Conservation (phyloP, 1,284 basidiomycete genomes). For the Pyrrhoderma lamaoense region DNA sequence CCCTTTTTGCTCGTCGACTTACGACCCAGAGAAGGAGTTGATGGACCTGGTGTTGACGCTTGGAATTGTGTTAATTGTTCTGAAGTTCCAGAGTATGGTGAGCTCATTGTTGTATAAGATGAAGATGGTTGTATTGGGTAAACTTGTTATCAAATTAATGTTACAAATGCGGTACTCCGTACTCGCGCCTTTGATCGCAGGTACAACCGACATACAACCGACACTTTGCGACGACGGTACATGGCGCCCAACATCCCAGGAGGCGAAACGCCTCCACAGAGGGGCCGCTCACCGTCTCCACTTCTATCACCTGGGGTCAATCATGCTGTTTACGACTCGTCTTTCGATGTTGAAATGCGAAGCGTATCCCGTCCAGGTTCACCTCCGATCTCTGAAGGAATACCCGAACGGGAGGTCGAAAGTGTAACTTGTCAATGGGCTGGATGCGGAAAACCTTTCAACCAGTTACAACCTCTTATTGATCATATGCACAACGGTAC, state of each 20-base stretch:
- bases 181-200: neutral
- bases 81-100: slow-evolving; percentile 3
- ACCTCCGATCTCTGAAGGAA: slow-evolving; percentile 9
- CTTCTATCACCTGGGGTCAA: slow-evolving; percentile 9
- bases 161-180: neutral
- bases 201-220: neutral
- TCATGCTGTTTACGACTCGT: slow-evolving; percentile 13
- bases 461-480: slow-evolving; percentile 63
- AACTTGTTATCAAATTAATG: neutral
- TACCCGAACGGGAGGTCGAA: slow-evolving; percentile 27
- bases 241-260: neutral
- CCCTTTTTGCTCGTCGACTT: slow-evolving; percentile 13
- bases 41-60: slow-evolving; percentile 9
- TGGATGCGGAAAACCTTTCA: slow-evolving; percentile 65
- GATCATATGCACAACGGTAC: slow-evolving; percentile 72
- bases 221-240: neutral
- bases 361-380: slow-evolving; percentile 11
- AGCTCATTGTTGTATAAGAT: slow-evolving; percentile 8
- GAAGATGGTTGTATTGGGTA: neutral
- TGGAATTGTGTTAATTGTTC: neutral
- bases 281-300: slow-evolving; percentile 13
- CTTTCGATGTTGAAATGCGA: slow-evolving; percentile 11
- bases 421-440: slow-evolving; percentile 71
- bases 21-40: slow-evolving; percentile 6
- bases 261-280: neutral